A percentile compares a stretch with the other conserved stretches of the same genome.
Conservation (phyloP, 2,329 filamentous ascomycete genomes). For the Aspergillus novoparasiticus region DNA sequence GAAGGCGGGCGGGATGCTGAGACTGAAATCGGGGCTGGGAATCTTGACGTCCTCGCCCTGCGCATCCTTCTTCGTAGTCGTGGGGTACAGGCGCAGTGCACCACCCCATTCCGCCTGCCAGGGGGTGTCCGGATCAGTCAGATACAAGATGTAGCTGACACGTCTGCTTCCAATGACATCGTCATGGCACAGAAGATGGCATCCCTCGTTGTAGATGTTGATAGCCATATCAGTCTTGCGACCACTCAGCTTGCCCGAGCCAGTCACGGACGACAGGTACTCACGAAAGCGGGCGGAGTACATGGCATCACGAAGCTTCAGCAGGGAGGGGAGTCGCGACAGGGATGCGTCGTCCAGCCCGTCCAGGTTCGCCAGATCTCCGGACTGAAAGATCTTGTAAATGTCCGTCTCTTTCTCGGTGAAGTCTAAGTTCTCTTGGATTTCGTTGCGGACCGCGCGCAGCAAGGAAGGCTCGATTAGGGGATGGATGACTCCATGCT, state of each 20-base stretch:
- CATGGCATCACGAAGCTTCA: conserved; percentile 87
- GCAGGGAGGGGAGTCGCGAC: conserved; percentile 82
- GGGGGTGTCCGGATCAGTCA: conserved; percentile 85
- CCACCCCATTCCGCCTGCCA: conserved; percentile 95
- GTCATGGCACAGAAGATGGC: conserved; percentile 94
- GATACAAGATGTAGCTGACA: conserved; percentile 95
- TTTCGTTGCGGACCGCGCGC: conserved; percentile 83
- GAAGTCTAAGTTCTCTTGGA: conserved; percentile 88
- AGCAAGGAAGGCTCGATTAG: conserved; percentile 81
- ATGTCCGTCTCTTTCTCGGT: conserved; percentile 99
- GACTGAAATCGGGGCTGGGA: conserved; percentile 74
- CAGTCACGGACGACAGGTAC: conserved; percentile 84
- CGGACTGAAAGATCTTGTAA: conserved; percentile 99
- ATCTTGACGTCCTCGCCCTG: conserved; percentile 77
- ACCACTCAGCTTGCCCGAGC: conserved; percentile 83
- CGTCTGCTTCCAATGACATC: conserved; percentile 97
- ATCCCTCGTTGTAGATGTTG: conserved; percentile 96
- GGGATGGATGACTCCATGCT: conserved; percentile 83
- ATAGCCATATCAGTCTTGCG: conserved; percentile 99
- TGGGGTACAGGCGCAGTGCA: conserved; percentile 83
- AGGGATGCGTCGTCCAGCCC: conserved; percentile 86
- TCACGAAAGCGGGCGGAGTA: conserved; percentile 88
- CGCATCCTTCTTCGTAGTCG: conserved; percentile 63
- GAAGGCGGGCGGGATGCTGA: conserved; percentile 90
- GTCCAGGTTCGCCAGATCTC: conserved; percentile 94